phyloP scores from a whole-genome alignment of 345 rosid species.

The Brassica incana region DNA sequence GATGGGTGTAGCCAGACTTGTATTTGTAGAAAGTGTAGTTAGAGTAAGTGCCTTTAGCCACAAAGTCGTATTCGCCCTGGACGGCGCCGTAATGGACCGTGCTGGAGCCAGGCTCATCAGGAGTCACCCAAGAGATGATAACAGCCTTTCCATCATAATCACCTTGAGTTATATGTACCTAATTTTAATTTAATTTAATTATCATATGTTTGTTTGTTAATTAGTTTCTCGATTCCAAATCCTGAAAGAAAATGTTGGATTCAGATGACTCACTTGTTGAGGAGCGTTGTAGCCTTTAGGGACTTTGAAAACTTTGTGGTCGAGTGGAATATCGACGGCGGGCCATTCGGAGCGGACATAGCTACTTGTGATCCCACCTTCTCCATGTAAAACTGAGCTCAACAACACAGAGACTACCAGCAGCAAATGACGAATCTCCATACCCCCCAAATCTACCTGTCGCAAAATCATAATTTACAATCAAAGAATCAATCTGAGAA shows the following conservation, averaged over 20 bases:
- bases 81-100: constrained; percentile 62
- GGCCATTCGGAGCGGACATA: constrained; percentile 85
- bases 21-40: constrained; percentile 80
- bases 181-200: background rate
- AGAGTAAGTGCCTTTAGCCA: constrained; percentile 58
- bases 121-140: constrained; percentile 85
- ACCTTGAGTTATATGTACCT: constrained; percentile 86
- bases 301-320: constrained; percentile 61
- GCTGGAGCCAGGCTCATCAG: constrained; percentile 63
- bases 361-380: constrained; percentile 66
- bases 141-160: constrained; percentile 88
- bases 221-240: background rate
- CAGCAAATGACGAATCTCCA: constrained; percentile 31
- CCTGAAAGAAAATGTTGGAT: background rate
- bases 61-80: constrained; percentile 46
- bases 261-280: constrained; percentile 55
- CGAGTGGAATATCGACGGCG: constrained; percentile 76
- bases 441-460: constrained; percentile 14
- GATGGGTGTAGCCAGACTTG: constrained; percentile 85
- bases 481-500: background rate
- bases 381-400: constrained; percentile 42
- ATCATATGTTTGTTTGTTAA: background rate
- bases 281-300: constrained; percentile 89
- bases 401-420: constrained; percentile 37
- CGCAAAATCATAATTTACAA: background rate